Percentiles rank a stretch among this genome's conserved stretches.
Conservation (phyloP, 108 stramenopile species). For the Schizochytrium sp. region DNA sequence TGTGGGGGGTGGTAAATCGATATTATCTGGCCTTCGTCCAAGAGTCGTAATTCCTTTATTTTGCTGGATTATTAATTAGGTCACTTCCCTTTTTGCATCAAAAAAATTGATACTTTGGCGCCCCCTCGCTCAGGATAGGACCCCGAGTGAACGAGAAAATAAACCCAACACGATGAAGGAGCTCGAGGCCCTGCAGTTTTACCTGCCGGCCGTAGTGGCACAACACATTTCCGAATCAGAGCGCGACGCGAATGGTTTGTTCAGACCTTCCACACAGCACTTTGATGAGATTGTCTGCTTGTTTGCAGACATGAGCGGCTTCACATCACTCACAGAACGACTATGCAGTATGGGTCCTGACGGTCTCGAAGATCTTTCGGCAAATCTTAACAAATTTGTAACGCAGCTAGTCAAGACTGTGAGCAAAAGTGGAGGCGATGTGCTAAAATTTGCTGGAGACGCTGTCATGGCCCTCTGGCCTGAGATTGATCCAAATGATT, state of each 20-base stretch:
- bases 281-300: constrained; percentile 69
- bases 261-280: neutral
- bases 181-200: constrained; percentile 47
- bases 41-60: no score
- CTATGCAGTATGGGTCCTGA: constrained; percentile 63
- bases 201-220: constrained; percentile 53
- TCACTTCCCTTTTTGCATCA: no score
- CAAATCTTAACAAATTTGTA: constrained; percentile 74
- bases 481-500: neutral
- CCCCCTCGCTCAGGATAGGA: no score
- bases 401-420: constrained; percentile 68
- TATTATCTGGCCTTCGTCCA: no score
- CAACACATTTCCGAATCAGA: neutral
- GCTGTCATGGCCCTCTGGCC: constrained; percentile 78
- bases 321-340: constrained; percentile 71
- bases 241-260: neutral
- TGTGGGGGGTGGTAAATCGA: no score
- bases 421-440: constrained; percentile 73
- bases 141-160: no score
- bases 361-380: constrained; percentile 76
- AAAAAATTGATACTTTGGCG: no score
- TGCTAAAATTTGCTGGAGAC: constrained; percentile 80
- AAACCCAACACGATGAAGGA: neutral
- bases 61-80: no score
- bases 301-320: constrained; percentile 75